These are phyloP conservation scores for Teratosphaeria viscida DNA, from an alignment of 2,329 filamentous ascomycete species.

Conservation along the genomic window DNA sequence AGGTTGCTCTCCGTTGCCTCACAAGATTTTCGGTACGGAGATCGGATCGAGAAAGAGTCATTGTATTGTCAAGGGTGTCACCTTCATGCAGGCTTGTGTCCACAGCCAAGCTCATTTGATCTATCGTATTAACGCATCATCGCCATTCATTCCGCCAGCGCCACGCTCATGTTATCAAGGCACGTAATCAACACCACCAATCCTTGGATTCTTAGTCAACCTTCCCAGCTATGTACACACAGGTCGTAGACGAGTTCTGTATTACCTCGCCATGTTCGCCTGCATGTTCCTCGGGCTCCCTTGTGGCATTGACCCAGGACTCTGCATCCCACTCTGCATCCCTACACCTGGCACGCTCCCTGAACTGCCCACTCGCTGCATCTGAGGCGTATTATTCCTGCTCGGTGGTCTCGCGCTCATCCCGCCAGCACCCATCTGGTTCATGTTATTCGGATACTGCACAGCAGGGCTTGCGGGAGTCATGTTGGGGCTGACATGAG, in stretches of 20 bases:
- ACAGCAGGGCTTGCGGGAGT: slow-evolving; percentile 9
- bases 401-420: slow-evolving; percentile 15
- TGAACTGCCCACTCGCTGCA: slow-evolving; percentile 22
- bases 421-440: slow-evolving; percentile 1
- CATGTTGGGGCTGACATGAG: slow-evolving; percentile 8
- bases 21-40: not conserved
- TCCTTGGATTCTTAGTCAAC: not conserved
- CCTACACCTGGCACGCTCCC: slow-evolving; percentile 15
- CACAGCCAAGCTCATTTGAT: not conserved
- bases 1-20: not conserved
- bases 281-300: slow-evolving; percentile 23
- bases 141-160: not conserved
- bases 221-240: not conserved
- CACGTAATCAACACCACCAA: not conserved
- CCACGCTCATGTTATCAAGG: not conserved
- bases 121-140: not conserved
- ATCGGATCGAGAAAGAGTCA: not conserved
- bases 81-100: not conserved
- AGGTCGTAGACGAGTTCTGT: not conserved
- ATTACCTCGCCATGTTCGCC: slow-evolving; percentile 20
- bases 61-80: not conserved
- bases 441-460: slow-evolving; percentile 6
- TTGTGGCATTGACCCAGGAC: slow-evolving; percentile 18
- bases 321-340: slow-evolving; percentile 20
- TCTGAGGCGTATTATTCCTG: slow-evolving; percentile 22